Conservation (phyloP, 164 flowering plant species). For the Kalanchoe fedtschenkoi region DNA sequence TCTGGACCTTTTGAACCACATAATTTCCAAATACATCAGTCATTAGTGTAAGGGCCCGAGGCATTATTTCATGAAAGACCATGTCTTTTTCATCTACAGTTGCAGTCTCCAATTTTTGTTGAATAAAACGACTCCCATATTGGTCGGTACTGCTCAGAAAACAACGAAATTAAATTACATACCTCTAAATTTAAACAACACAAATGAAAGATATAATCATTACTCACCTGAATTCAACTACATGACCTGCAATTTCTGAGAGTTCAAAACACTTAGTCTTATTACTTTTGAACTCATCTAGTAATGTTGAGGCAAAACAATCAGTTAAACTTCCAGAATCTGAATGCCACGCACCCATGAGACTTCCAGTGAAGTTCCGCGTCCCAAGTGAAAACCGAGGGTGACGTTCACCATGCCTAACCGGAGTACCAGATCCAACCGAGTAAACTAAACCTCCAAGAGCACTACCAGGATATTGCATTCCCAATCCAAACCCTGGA, state of each 20-base stretch:
- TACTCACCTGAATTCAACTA: constrained; percentile 82
- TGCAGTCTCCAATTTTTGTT: constrained; percentile 94
- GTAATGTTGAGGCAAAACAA: constrained; percentile 54
- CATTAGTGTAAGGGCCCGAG: constrained; percentile 83
- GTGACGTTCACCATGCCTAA: constrained; percentile 44
- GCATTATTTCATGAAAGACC: constrained; percentile 85
- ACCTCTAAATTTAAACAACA: neutral
- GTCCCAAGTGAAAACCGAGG: constrained; percentile 58
- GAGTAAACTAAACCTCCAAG: constrained; percentile 37
- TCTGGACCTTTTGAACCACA: constrained; percentile 87
- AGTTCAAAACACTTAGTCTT: constrained; percentile 85
- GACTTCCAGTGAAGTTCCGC: constrained; percentile 50
- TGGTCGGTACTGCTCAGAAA: constrained; percentile 73
- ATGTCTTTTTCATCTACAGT: constrained; percentile 72
- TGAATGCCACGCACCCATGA: constrained; percentile 60
- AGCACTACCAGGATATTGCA: constrained; percentile 69
- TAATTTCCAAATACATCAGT: constrained; percentile 99
- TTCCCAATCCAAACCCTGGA: constrained; percentile 48
- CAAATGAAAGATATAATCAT: neutral
- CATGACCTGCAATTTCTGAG: constrained; percentile 78
- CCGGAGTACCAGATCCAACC: constrained; percentile 51
- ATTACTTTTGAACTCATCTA: constrained; percentile 85
- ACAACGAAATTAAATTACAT: constrained; percentile 2
- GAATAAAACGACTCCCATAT: constrained; percentile 96
- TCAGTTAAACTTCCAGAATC: constrained; percentile 49